Percentiles rank a stretch among this genome's conserved stretches.
These are phyloP conservation scores for Solanum appendiculatum DNA, from an alignment of 257 asterid genomes.

Conservation along the genomic window DNA sequence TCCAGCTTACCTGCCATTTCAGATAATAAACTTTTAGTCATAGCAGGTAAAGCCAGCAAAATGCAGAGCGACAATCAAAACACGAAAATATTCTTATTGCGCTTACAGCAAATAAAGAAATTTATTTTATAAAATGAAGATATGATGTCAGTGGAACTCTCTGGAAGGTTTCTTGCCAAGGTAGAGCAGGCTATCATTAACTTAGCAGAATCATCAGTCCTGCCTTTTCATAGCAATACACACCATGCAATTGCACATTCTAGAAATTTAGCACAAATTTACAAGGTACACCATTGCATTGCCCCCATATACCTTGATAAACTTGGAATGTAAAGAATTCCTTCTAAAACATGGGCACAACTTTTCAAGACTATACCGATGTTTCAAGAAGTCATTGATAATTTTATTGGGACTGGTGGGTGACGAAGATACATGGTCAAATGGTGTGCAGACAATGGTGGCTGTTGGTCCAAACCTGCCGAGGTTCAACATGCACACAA, in stretches of 20 bases:
- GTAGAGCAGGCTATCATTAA: background rate
- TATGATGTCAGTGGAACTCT: background rate
- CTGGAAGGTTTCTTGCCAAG: background rate
- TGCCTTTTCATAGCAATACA: background rate
- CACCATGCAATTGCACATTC: background rate
- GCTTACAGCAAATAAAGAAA: background rate
- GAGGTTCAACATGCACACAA: background rate
- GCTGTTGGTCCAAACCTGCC: background rate
- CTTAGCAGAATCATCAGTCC: background rate
- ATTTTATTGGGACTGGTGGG: background rate
- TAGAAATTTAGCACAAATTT: background rate
- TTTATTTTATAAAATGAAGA: background rate
- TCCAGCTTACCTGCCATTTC: slow-evolving; percentile 21
- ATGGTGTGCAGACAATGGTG: background rate
- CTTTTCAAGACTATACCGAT: background rate
- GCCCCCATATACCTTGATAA: background rate
- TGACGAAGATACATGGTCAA: background rate
- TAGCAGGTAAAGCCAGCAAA: background rate
- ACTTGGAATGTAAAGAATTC: background rate
- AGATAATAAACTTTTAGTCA: background rate
- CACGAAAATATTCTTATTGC: background rate
- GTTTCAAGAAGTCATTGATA: background rate
- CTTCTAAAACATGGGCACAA: background rate
- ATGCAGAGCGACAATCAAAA: background rate
- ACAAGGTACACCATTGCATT: background rate